Conservation (phyloP, 768 basidiomycete genomes). For the Amanita subjunquillea region DNA sequence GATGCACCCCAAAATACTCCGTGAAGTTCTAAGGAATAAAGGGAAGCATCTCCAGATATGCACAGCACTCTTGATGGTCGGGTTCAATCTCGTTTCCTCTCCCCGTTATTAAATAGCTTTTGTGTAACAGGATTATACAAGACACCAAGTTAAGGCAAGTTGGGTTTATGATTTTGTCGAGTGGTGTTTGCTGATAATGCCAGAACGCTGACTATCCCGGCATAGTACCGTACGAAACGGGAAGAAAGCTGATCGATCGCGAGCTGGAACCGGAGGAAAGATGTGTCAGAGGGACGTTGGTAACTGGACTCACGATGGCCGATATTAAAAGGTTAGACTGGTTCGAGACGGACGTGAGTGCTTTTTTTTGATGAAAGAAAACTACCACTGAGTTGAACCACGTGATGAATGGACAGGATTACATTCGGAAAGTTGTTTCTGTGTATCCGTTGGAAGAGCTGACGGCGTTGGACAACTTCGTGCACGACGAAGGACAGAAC, state of each 20-base stretch:
- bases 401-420: constrained; percentile 47
- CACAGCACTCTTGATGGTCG: constrained; percentile 66
- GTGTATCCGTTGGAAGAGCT: constrained; percentile 47
- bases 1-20: constrained; percentile 78
- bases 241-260: constrained; percentile 31
- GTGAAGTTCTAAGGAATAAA: constrained; percentile 61
- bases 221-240: constrained; percentile 49
- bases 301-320: constrained; percentile 51
- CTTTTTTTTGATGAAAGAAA: too few species aligned
- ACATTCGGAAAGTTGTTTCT: constrained; percentile 40
- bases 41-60: constrained; percentile 55
- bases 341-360: constrained; percentile 73
- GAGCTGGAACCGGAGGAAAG: constrained; percentile 51
- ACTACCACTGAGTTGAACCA: background rate
- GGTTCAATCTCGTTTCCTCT: constrained; percentile 12
- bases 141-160: constrained; percentile 66
- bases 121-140: constrained; percentile 53
- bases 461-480: constrained; percentile 15
- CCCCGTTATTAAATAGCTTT: background rate
- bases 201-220: constrained; percentile 78
- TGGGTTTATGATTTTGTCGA: background rate
- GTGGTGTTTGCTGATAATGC: background rate
- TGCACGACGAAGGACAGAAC: constrained; percentile 6
- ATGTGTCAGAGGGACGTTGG: constrained; percentile 70
- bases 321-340: constrained; percentile 66